Evolutionary conservation across 495 filamentous ascomycete species (phyloP).

Genomic region (Penicillium herquei): DNA sequence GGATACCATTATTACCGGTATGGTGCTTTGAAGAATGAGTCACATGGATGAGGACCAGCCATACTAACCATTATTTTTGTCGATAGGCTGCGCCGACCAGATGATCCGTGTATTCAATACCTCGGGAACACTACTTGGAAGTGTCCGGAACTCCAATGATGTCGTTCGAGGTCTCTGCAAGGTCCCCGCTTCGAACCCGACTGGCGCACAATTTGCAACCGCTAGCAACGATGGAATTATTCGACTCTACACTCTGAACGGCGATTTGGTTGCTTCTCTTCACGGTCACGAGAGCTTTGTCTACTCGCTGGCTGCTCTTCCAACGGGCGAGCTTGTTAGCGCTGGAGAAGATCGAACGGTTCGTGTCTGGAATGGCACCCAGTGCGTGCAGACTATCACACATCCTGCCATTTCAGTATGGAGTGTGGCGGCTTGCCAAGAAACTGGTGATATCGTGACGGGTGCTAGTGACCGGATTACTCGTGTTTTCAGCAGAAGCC

Average conservation of each 20-base stretch:
- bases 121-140: constrained; percentile 61
- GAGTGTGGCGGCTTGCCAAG: constrained; percentile 75
- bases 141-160: constrained; percentile 69
- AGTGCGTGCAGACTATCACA: constrained; percentile 93
- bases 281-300: constrained; percentile 94
- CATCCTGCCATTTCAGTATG: constrained; percentile 97
- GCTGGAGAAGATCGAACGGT: constrained; percentile 91
- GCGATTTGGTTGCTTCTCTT: constrained; percentile 68
- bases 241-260: constrained; percentile 77
- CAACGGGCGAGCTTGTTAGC: constrained; percentile 85
- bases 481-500: constrained; percentile 76
- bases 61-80: neutral
- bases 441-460: constrained; percentile 86
- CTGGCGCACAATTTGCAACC: constrained; percentile 82
- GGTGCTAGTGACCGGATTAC: constrained; percentile 89
- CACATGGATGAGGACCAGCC: neutral
- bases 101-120: constrained; percentile 78
- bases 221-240: constrained; percentile 87
- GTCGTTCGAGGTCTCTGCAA: constrained; percentile 85
- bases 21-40: neutral
- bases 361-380: constrained; percentile 75
- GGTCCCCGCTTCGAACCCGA: constrained; percentile 71
- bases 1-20: constrained; percentile 78
- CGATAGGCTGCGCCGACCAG: constrained; percentile 77
- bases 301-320: constrained; percentile 75